Evolutionary conservation across 495 filamentous ascomycete species (phyloP).

Genomic region (Cladorrhinum samala): DNA sequence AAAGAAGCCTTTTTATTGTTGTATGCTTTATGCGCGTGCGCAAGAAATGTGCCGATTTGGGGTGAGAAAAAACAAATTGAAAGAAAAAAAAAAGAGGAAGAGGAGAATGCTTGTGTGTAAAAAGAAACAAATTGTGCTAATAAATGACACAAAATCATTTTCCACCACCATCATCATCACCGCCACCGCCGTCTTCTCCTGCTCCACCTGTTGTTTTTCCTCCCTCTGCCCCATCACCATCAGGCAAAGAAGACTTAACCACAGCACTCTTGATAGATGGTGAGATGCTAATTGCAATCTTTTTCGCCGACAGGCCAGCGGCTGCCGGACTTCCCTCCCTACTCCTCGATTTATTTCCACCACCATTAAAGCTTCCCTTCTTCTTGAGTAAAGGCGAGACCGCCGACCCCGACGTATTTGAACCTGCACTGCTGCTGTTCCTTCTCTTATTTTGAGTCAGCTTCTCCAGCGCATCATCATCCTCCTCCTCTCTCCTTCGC

Average conservation of each 20-base stretch:
- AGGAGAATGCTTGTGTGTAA: too few species aligned
- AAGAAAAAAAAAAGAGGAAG: too few species aligned
- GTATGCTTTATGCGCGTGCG: too few species aligned
- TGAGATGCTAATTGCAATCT: slow-evolving; percentile 44
- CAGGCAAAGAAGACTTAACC: not conserved
- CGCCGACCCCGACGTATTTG: slow-evolving; percentile 16
- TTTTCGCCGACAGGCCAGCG: slow-evolving; percentile 22
- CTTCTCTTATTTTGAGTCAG: slow-evolving; percentile 63
- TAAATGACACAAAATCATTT: not conserved
- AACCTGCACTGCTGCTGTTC: slow-evolving; percentile 39
- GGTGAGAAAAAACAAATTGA: too few species aligned
- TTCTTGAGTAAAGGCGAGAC: slow-evolving; percentile 18
- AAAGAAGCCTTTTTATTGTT: too few species aligned
- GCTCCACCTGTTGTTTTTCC: too few species aligned
- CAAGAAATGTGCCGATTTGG: too few species aligned
- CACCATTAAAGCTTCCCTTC: slow-evolving; percentile 15
- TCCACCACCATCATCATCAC: not conserved
- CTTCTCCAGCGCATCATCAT: slow-evolving; percentile 77
- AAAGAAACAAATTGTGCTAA: not conserved
- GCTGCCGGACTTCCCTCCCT: slow-evolving; percentile 16
- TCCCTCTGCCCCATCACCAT: not conserved
- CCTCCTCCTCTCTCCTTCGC: slow-evolving; percentile 78
- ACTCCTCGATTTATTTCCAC: not conserved
- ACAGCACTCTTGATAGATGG: slow-evolving; percentile 25
- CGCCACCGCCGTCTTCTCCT: not conserved